Evolutionary conservation across 1,139 yeast genomes (phyloP).

Genomic region (Pichia sp.): DNA sequence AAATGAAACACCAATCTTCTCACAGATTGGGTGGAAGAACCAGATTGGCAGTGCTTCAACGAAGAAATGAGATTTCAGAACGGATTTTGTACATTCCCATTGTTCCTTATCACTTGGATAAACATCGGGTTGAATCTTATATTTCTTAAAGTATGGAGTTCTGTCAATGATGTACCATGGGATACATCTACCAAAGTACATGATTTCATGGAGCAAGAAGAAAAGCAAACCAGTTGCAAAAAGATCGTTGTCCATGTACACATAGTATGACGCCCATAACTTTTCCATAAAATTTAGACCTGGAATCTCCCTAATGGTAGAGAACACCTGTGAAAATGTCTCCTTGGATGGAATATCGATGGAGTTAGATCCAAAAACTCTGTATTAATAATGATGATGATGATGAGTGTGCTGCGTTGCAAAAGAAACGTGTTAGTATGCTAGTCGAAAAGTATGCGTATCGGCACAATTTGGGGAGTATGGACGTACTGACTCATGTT

Average conservation of each 20-base stretch:
- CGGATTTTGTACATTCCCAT: slow-evolving; percentile 85
- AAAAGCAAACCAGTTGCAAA: slow-evolving; percentile 80
- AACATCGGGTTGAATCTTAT: slow-evolving; percentile 76
- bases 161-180: slow-evolving; percentile 81
- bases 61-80: slow-evolving; percentile 73
- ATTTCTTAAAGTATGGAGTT: slow-evolving; percentile 66
- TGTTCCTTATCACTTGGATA: slow-evolving; percentile 75
- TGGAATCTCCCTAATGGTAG: slow-evolving; percentile 17
- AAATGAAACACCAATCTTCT: slow-evolving; percentile 63
- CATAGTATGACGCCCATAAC: slow-evolving; percentile 75
- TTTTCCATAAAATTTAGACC: slow-evolving; percentile 44
- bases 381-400: slow-evolving; percentile 3
- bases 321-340: slow-evolving; percentile 16
- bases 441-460: too few species aligned
- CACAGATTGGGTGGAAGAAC: slow-evolving; percentile 90
- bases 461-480: too few species aligned
- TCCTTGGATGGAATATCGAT: slow-evolving; percentile 18
- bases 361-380: slow-evolving; percentile 21
- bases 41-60: slow-evolving; percentile 95
- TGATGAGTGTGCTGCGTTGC: too few species aligned
- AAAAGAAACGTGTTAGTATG: background rate
- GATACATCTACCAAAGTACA: slow-evolving; percentile 77
- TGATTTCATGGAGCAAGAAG: slow-evolving; percentile 65
- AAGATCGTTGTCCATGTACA: slow-evolving; percentile 64
- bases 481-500: slow-evolving; percentile 14